A percentile compares a stretch with the other conserved stretches of the same genome.
Conservation (phyloP, 805 yeast genomes). For the Candida quercuum region DNA sequence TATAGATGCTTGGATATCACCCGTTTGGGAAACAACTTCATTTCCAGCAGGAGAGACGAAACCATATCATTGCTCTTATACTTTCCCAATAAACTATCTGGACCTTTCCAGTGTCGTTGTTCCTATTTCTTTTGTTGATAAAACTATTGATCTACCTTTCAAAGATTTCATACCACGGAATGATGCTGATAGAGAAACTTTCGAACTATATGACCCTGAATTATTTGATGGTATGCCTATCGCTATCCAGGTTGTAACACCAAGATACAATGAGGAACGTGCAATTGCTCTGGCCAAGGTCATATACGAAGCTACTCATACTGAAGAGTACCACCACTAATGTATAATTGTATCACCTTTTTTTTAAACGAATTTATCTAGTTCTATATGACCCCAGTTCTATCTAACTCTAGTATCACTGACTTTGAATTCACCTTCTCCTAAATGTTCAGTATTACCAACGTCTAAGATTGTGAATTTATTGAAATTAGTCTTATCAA, state of each 20-base stretch:
- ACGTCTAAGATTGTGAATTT: slow-evolving; percentile 44
- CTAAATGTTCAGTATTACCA: slow-evolving; percentile 68
- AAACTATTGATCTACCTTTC: slow-evolving; percentile 28
- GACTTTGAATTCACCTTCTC: slow-evolving; percentile 44
- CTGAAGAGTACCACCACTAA: slow-evolving; percentile 17
- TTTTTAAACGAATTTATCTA: no score
- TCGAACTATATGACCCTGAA: slow-evolving; percentile 43
- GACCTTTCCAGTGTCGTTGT: slow-evolving; percentile 53
- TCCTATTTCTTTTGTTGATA: slow-evolving; percentile 55
- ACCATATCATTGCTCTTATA: slow-evolving; percentile 36
- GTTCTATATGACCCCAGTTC: not conserved
- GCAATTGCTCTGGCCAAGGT: slow-evolving; percentile 42
- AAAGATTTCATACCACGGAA: slow-evolving; percentile 29
- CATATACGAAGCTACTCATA: slow-evolving; percentile 24
- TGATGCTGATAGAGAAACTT: slow-evolving; percentile 38
- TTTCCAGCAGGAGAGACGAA: slow-evolving; percentile 29
- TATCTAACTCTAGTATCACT: slow-evolving; percentile 38
- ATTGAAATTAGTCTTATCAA: slow-evolving; percentile 31
- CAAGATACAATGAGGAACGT: slow-evolving; percentile 57
- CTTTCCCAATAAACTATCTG: slow-evolving; percentile 46
- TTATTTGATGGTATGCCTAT: slow-evolving; percentile 56
- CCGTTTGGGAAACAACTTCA: no score
- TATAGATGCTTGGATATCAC: no score
- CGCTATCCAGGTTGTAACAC: slow-evolving; percentile 59
- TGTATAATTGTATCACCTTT: no score